phyloP scores from a whole-genome alignment of 129 eudicot genomes.

The Centaurea solstitialis region DNA sequence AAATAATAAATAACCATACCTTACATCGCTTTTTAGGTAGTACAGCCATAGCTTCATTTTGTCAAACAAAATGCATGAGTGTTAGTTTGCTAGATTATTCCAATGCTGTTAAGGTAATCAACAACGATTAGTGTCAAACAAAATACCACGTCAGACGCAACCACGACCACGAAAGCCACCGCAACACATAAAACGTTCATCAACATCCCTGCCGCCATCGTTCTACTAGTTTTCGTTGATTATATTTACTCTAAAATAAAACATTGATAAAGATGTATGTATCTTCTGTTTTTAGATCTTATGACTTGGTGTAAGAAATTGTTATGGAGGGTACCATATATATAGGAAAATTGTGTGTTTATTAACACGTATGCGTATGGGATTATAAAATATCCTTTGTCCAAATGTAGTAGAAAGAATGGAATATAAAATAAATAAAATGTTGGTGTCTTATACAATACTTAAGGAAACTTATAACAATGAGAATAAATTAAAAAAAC shows the following conservation, averaged over 20 bases:
- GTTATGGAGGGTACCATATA: not conserved
- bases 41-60: slow-evolving; percentile 6
- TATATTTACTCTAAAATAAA: not conserved
- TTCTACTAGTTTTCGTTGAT: not conserved
- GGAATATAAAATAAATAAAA: too few relatives aligned
- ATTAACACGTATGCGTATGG: not conserved
- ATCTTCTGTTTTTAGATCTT: not conserved
- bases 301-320: not conserved
- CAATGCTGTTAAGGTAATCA: too few relatives aligned
- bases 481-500: too few relatives aligned
- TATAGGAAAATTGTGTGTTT: not conserved
- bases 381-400: too few relatives aligned
- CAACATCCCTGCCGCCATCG: not conserved
- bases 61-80: too few relatives aligned
- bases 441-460: too few relatives aligned
- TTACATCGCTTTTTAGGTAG: not conserved
- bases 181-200: not conserved
- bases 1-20: too few relatives aligned
- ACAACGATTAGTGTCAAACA: too few relatives aligned
- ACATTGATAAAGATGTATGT: not conserved
- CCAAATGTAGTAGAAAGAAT: too few relatives aligned
- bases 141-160: too few relatives aligned
- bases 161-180: not conserved
- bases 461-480: too few relatives aligned
- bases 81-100: too few relatives aligned